Percentiles rank a stretch among this genome's conserved stretches.
Evolutionary conservation across 108 stramenopile species (phyloP).

Genomic region (Conticribra weissflogii): DNA sequence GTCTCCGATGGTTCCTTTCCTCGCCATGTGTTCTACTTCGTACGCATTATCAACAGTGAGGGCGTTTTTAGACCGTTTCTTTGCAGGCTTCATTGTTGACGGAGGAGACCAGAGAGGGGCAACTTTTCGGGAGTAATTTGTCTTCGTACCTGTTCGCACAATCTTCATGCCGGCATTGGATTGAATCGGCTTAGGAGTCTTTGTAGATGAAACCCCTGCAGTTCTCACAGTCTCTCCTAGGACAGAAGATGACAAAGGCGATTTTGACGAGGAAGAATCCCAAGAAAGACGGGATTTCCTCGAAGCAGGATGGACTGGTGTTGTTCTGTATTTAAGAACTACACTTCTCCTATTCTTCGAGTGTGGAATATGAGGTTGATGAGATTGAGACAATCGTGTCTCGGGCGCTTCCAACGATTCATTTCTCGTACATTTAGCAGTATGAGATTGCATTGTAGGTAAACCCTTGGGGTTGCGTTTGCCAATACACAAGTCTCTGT

Average conservation of each 20-base stretch:
- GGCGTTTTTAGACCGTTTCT: conserved; percentile 22
- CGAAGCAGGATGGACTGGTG: background rate
- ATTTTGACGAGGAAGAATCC: background rate
- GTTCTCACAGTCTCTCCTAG: too few species aligned
- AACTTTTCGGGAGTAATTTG: background rate
- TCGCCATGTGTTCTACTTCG: too few species aligned
- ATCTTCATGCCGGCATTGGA: background rate
- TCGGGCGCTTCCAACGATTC: background rate
- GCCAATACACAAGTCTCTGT: conserved; percentile 17
- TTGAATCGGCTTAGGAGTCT: too few species aligned
- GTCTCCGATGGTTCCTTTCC: conserved; percentile 4
- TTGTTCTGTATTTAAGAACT: too few species aligned
- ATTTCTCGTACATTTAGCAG: background rate
- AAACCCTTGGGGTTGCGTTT: too few species aligned
- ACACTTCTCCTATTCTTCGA: too few species aligned
- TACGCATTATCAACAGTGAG: background rate
- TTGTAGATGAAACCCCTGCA: too few species aligned
- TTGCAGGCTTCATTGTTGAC: conserved; percentile 29
- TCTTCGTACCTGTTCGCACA: background rate
- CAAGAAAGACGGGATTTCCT: background rate
- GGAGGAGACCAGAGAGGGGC: conserved; percentile 21
- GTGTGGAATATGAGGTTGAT: background rate
- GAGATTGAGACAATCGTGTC: background rate
- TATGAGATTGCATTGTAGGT: too few species aligned
- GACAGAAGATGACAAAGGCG: background rate